Evolutionary conservation across 495 filamentous ascomycete genomes (phyloP).

Genomic region (Lindgomyces ingoldianus): DNA sequence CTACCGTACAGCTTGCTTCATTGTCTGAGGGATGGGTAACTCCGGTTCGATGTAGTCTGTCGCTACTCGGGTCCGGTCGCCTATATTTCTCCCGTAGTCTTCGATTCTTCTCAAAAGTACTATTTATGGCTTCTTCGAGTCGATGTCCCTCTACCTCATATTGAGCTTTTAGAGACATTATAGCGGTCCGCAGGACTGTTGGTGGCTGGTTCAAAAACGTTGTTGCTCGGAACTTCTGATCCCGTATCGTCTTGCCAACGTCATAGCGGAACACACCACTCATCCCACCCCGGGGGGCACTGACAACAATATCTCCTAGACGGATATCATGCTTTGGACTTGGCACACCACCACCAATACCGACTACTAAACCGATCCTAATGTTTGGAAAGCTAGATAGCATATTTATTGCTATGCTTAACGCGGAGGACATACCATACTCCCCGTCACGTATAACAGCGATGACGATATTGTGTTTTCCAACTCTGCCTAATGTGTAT

Average conservation of each 20-base stretch:
- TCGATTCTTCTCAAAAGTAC: not conserved
- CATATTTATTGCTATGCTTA: not conserved
- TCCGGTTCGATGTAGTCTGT: not conserved
- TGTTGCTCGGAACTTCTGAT: not conserved
- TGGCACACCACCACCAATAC: not conserved
- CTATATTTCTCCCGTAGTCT: not conserved
- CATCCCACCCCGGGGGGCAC: not conserved
- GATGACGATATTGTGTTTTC: not conserved
- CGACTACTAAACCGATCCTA: constrained; percentile 1
- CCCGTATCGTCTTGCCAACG: not conserved
- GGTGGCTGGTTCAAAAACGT: not conserved
- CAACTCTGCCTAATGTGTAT: not conserved
- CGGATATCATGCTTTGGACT: not conserved
- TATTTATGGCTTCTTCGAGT: not conserved
- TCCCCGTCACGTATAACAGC: not conserved
- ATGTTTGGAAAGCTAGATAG: not conserved
- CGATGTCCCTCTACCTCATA: not conserved
- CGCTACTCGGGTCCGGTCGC: not conserved
- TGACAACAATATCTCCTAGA: constrained; percentile 2
- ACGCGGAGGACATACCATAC: not conserved
- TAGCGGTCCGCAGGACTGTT: not conserved
- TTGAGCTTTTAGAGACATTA: not conserved
- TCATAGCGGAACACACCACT: not conserved
- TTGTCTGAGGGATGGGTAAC: not conserved
- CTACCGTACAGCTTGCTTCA: not conserved